phyloP scores from a whole-genome alignment of 768 basidiomycete genomes.

The Boletus speciosus region DNA sequence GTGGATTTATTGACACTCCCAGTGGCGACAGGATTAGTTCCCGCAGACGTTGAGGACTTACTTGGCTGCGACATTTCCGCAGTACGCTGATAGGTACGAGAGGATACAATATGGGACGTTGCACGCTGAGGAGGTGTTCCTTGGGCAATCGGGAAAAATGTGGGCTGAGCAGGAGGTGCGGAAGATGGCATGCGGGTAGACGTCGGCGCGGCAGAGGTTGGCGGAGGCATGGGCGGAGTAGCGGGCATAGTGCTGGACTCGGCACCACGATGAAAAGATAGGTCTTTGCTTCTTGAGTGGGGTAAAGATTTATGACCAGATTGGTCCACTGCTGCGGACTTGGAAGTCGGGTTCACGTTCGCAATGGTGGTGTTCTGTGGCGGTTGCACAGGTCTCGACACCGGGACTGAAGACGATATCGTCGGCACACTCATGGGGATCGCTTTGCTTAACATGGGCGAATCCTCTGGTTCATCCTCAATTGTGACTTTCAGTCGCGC shows the following conservation, averaged over 20 bases:
- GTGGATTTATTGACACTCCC: constrained; percentile 9
- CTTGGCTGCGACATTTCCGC: constrained; percentile 21
- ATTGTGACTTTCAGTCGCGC: constrained; percentile 27
- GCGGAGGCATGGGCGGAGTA: constrained; percentile 23
- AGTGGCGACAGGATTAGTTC: not conserved
- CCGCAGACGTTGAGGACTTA: constrained; percentile 11
- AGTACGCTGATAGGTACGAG: constrained; percentile 26
- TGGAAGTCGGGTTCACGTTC: constrained; percentile 4
- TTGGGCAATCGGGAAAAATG: constrained; percentile 6
- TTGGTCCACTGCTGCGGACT: constrained; percentile 8
- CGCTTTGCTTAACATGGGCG: constrained; percentile 12
- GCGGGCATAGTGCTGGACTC: constrained; percentile 5
- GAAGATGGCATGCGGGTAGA: constrained; percentile 20
- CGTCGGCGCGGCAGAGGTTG: constrained; percentile 2
- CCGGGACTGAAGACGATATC: constrained; percentile 3
- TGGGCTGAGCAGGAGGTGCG: constrained; percentile 22
- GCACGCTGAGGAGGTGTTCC: constrained; percentile 18
- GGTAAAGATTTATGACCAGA: constrained; percentile 16
- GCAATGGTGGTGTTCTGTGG: constrained; percentile 2
- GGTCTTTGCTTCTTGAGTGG: constrained; percentile 22
- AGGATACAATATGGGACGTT: constrained; percentile 10
- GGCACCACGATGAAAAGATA: constrained; percentile 4
- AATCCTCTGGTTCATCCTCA: constrained; percentile 28
- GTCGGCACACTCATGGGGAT: not conserved
- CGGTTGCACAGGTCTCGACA: constrained; percentile 7